phyloP scores from a whole-genome alignment of 306 rosid species.

The Dicorynia guianensis region DNA sequence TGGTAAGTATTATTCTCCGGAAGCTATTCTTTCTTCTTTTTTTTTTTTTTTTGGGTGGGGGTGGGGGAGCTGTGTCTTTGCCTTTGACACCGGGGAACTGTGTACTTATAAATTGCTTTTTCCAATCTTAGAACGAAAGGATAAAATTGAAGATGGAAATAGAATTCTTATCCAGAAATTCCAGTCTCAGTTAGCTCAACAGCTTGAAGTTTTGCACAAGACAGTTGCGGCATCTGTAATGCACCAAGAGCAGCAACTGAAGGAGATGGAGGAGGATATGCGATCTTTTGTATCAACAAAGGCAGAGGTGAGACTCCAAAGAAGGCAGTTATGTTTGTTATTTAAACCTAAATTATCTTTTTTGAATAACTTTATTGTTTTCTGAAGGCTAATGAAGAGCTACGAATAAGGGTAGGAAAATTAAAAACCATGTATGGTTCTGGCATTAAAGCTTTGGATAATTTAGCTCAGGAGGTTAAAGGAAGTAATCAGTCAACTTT shows the following conservation, averaged over 20 bases:
- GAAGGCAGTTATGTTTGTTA: slow-evolving; percentile 28
- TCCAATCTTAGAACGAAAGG: slow-evolving; percentile 75
- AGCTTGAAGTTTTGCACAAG: slow-evolving; percentile 93
- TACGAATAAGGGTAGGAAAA: slow-evolving; percentile 72
- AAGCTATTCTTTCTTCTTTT: too few relatives aligned
- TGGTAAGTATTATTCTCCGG: slow-evolving; percentile 61
- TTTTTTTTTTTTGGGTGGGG: not conserved
- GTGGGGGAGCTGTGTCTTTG: slow-evolving; percentile 23
- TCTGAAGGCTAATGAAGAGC: slow-evolving; percentile 91
- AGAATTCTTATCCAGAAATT: slow-evolving; percentile 75
- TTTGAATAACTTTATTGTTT: slow-evolving; percentile 21
- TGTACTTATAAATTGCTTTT: slow-evolving; percentile 37
- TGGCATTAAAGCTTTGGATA: slow-evolving; percentile 81
- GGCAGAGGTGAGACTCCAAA: slow-evolving; percentile 63
- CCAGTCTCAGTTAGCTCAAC: slow-evolving; percentile 84
- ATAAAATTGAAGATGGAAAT: slow-evolving; percentile 88
- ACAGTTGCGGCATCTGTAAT: slow-evolving; percentile 89
- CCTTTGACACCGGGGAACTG: slow-evolving; percentile 11
- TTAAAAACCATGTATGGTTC: slow-evolving; percentile 82
- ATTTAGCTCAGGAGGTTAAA: slow-evolving; percentile 84
- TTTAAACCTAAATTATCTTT: slow-evolving; percentile 16
- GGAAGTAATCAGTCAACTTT: slow-evolving; percentile 83
- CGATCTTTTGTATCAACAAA: slow-evolving; percentile 86
- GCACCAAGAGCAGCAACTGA: slow-evolving; percentile 88
- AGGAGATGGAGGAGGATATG: slow-evolving; percentile 95